These are phyloP conservation scores for Fusarium napiforme DNA, from an alignment of 2,329 filamentous ascomycete genomes.

Conservation along the genomic window DNA sequence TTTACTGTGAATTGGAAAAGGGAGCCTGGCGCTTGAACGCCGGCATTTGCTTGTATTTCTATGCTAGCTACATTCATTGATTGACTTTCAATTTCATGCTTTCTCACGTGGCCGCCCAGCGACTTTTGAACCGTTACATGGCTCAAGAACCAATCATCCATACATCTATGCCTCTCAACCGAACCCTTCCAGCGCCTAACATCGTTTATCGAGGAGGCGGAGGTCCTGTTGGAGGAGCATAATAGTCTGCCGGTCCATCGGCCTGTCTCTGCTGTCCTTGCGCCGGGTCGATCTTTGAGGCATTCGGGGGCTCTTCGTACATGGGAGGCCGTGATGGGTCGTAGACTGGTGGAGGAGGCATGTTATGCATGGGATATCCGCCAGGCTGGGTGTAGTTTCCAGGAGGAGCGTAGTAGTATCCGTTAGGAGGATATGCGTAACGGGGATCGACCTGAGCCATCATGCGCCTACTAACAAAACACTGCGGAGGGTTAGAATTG, in stretches of 20 bases:
- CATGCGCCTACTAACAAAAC: slow-evolving; percentile 61
- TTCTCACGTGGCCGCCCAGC: slow-evolving; percentile 5
- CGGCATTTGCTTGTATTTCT: slow-evolving; percentile 24
- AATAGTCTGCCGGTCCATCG: slow-evolving; percentile 42
- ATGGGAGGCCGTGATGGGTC: slow-evolving; percentile 67
- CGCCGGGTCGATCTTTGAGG: slow-evolving; percentile 64
- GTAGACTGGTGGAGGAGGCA: slow-evolving; percentile 67
- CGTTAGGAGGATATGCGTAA: slow-evolving; percentile 58
- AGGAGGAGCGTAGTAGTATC: slow-evolving; percentile 53
- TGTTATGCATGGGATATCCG: slow-evolving; percentile 46
- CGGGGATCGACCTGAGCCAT: slow-evolving; percentile 60
- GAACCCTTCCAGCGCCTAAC: neutral
- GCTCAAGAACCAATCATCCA: neutral
- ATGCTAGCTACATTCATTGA: slow-evolving; percentile 19
- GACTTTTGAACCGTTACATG: neutral
- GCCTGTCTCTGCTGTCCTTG: slow-evolving; percentile 51
- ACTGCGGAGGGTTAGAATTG: slow-evolving; percentile 51
- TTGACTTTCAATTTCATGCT: slow-evolving; percentile 30
- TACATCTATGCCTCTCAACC: neutral
- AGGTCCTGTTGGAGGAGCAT: slow-evolving; percentile 59
- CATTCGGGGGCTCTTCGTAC: slow-evolving; percentile 63
- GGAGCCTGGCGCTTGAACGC: neutral
- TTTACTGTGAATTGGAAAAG: slow-evolving; percentile 5
- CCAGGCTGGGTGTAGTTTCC: slow-evolving; percentile 39
- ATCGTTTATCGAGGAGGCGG: slow-evolving; percentile 47